Evolutionary conservation across 2,329 filamentous ascomycete species (phyloP).

Genomic region (Scedosporium dehoogii): DNA sequence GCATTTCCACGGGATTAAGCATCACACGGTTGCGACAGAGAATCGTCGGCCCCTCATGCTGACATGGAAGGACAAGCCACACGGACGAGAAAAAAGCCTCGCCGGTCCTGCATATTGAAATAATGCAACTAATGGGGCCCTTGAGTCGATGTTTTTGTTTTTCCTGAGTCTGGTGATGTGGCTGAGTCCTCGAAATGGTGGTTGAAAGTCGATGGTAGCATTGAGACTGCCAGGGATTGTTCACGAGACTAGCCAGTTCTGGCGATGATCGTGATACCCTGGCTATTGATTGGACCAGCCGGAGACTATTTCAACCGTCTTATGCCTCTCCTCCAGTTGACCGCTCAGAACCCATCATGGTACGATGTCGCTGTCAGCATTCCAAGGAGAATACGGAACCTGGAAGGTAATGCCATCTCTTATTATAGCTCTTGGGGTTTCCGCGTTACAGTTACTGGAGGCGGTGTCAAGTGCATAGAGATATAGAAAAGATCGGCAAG

Average conservation of each 20-base stretch:
- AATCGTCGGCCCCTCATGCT: too few species aligned
- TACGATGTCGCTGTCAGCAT: too few species aligned
- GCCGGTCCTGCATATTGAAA: too few species aligned
- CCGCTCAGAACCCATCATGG: too few species aligned
- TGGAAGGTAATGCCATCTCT: too few species aligned
- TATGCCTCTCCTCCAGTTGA: not conserved
- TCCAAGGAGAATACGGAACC: too few species aligned
- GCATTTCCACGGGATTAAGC: too few species aligned
- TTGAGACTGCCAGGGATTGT: not conserved
- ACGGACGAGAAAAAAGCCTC: too few species aligned
- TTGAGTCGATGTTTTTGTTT: not conserved
- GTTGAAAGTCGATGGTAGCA: not conserved
- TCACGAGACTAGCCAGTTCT: too few species aligned
- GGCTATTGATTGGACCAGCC: not conserved
- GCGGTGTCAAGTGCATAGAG: not conserved
- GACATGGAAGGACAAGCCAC: too few species aligned
- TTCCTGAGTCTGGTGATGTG: not conserved
- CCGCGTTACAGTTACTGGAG: not conserved
- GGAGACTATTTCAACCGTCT: not conserved
- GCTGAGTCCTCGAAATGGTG: not conserved
- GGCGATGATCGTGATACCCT: not conserved
- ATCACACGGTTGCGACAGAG: too few species aligned
- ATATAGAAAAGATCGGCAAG: not conserved
- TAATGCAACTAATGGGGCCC: too few species aligned
- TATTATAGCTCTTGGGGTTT: not conserved